A percentile compares a stretch with the other conserved stretches of the same genome.
Conservation (phyloP, 768 basidiomycete genomes). For the Mycena capillaripes region DNA sequence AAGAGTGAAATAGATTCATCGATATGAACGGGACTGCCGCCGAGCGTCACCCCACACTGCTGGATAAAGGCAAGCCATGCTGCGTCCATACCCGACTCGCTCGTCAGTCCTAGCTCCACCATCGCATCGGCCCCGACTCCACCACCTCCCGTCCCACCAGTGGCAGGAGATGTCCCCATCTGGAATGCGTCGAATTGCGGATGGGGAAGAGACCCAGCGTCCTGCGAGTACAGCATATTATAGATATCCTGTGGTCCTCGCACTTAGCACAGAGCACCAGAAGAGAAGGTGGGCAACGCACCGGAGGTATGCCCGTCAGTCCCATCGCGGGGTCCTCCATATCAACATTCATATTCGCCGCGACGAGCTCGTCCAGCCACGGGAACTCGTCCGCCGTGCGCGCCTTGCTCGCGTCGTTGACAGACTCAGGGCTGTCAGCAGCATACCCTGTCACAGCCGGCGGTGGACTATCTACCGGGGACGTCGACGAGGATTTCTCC, state of each 20-base stretch:
- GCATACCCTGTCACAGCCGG: no score
- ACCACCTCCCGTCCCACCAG: not conserved
- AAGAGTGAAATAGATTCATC: conserved; percentile 24
- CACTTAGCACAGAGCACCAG: no score
- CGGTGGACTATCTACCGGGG: not conserved
- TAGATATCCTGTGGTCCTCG: conserved; percentile 21
- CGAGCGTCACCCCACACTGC: conserved; percentile 57
- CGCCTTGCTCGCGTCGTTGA: not conserved
- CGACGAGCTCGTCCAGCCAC: conserved; percentile 33
- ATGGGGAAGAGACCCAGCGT: not conserved
- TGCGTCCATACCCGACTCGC: conserved; percentile 61
- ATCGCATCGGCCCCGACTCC: conserved; percentile 47
- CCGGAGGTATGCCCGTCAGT: conserved; percentile 2
- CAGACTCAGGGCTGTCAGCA: no score
- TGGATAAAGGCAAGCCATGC: conserved; percentile 65
- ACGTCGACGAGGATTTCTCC: conserved; percentile 14
- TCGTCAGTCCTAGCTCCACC: conserved; percentile 60
- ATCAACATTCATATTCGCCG: conserved; percentile 14
- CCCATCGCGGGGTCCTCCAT: conserved; percentile 15
- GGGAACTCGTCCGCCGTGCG: conserved; percentile 17
- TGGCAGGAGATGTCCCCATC: not conserved
- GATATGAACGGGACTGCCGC: conserved; percentile 10
- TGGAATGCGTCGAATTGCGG: not conserved
- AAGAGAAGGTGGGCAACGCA: not conserved
- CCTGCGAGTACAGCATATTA: conserved; percentile 22